Evolutionary conservation across 345 rosid genomes (phyloP).

Genomic region (Alliaria petiolata): DNA sequence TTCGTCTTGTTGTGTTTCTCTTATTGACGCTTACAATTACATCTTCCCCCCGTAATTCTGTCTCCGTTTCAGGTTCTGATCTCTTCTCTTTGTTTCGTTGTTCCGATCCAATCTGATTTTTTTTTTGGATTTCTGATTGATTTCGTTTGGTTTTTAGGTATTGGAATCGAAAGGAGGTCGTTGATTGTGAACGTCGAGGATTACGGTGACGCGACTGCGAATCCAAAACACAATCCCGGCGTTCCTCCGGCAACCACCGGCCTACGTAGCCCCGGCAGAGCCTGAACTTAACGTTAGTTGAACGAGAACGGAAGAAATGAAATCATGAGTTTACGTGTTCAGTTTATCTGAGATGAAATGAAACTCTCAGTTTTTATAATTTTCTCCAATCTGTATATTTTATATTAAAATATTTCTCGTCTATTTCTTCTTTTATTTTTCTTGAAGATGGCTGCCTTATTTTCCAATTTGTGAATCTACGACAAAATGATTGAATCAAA

Average conservation of each 20-base stretch:
- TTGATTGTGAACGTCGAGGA: conserved; percentile 24
- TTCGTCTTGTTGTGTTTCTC: conserved; percentile 22
- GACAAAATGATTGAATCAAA: not conserved
- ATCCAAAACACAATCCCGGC: conserved; percentile 31
- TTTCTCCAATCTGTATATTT: conserved; percentile 9
- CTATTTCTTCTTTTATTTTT: not conserved
- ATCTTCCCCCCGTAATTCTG: conserved; percentile 15
- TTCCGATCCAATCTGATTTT: not conserved
- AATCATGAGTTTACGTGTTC: not conserved
- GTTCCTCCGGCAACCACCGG: conserved; percentile 27
- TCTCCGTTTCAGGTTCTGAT: conserved; percentile 29
- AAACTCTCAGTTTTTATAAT: not conserved
- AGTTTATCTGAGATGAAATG: not conserved
- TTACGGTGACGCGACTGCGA: conserved; percentile 32
- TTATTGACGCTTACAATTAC: conserved; percentile 10
- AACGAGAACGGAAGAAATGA: not conserved
- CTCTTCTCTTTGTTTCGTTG: not conserved
- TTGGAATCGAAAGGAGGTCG: conserved; percentile 5
- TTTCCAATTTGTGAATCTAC: not conserved
- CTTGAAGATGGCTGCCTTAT: not conserved
- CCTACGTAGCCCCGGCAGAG: conserved; percentile 8
- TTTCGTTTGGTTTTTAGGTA: conserved; percentile 1
- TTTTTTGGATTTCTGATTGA: not conserved
- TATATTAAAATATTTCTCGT: not conserved
- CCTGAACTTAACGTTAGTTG: not conserved